phyloP scores from a whole-genome alignment of 768 basidiomycete genomes.

The Boletellus sp. region DNA sequence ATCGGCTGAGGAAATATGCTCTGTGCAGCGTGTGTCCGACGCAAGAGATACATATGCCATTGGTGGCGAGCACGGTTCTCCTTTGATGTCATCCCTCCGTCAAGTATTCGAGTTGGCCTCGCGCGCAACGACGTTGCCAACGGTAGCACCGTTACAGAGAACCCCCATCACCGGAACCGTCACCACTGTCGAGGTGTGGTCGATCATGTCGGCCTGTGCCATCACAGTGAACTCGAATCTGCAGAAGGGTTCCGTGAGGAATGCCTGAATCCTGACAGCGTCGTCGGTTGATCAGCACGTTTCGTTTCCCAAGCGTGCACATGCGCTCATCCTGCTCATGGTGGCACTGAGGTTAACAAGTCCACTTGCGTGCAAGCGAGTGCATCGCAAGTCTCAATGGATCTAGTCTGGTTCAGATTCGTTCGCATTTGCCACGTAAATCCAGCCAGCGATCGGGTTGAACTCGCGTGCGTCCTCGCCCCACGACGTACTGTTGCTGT shows the following conservation, averaged over 20 bases:
- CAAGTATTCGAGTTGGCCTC: no score
- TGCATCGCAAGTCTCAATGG: conserved; percentile 24
- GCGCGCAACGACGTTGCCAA: no score
- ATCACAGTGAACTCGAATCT: conserved; percentile 48
- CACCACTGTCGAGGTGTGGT: conserved; percentile 27
- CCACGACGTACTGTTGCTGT: conserved; percentile 27
- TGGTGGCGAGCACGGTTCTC: no score
- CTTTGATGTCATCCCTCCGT: no score
- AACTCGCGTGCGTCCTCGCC: conserved; percentile 30
- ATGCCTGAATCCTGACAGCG: conserved; percentile 52
- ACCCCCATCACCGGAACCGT: conserved; percentile 36
- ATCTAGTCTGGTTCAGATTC: conserved; percentile 21
- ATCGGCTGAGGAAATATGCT: no score
- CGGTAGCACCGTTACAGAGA: no score
- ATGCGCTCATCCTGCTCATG: conserved; percentile 23
- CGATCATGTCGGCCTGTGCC: conserved; percentile 25
- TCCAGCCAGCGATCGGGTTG: conserved; percentile 29
- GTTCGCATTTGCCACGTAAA: conserved; percentile 9
- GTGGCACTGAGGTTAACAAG: background rate
- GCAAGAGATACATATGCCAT: no score
- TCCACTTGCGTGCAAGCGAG: background rate
- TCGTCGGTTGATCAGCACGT: conserved; percentile 10
- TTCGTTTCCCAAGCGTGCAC: conserved; percentile 26
- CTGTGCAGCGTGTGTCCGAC: no score
- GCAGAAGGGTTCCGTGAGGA: conserved; percentile 50